Percentiles rank a stretch among this genome's conserved stretches.
phyloP scores from a whole-genome alignment of 371 early-diverging fungal species.

The Dinochytrium kinnereticum region DNA sequence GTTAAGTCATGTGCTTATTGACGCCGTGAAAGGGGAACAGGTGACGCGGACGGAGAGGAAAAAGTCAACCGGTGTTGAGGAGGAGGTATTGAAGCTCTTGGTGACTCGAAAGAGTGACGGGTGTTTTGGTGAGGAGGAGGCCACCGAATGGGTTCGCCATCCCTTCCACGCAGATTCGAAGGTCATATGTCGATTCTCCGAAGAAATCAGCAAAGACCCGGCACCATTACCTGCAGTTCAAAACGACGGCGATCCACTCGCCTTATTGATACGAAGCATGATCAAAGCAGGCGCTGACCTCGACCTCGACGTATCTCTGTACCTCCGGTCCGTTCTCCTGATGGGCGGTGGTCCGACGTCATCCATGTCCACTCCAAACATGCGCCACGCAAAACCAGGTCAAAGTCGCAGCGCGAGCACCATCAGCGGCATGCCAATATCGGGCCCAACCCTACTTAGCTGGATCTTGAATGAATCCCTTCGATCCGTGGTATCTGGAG shows the following conservation, averaged over 20 bases:
- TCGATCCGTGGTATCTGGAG: not conserved
- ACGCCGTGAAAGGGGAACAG: not conserved
- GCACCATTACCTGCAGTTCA: no score
- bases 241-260: not conserved
- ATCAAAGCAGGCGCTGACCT: slow-evolving; percentile 2
- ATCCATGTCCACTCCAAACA: not conserved
- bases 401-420: not conserved
- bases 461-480: slow-evolving; percentile 8
- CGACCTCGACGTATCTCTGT: slow-evolving; percentile 7
- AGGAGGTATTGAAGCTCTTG: not conserved
- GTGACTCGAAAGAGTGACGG: not conserved
- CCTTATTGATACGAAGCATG: not conserved
- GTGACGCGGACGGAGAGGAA: not conserved
- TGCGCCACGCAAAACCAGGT: not conserved
- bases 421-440: not conserved
- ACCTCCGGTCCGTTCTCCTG: slow-evolving; percentile 4
- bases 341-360: slow-evolving; percentile 3
- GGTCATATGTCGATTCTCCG: not conserved
- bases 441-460: slow-evolving; percentile 5
- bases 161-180: not conserved
- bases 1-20: not conserved
- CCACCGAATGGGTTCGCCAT: not conserved
- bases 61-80: not conserved
- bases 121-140: not conserved
- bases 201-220: no score